Conservation (phyloP, 345 rosid species). For the Rubroshorea leprosula region DNA sequence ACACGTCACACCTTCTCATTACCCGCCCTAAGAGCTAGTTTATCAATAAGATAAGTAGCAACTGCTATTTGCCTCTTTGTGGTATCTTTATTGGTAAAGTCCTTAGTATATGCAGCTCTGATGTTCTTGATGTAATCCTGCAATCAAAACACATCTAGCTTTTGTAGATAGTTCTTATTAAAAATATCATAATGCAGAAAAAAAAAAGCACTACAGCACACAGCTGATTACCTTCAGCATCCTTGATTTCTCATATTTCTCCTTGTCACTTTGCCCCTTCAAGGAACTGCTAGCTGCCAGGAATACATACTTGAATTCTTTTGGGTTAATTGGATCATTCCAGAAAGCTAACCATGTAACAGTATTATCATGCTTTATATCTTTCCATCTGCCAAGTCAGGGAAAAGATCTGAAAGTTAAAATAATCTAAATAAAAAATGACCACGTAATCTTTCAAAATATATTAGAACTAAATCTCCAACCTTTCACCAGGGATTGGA, state of each 20-base stretch:
- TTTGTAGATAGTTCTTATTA: not conserved
- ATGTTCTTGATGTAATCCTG: conserved; percentile 76
- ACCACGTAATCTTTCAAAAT: conserved; percentile 6
- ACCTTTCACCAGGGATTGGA: conserved; percentile 96
- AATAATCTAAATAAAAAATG: conserved; percentile 18
- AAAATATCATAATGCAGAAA: not conserved
- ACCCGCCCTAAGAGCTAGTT: conserved; percentile 98
- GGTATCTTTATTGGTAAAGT: conserved; percentile 68
- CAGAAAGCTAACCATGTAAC: conserved; percentile 99
- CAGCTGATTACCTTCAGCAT: conserved; percentile 63
- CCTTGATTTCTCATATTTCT: conserved; percentile 98
- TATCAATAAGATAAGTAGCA: conserved; percentile 97
- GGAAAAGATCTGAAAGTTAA: conserved; percentile 24
- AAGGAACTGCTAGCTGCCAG: conserved; percentile 94
- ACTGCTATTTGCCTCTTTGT: conserved; percentile 81
- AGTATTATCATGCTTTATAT: conserved; percentile 89
- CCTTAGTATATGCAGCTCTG: conserved; percentile 79
- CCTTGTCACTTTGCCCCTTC: conserved; percentile 98
- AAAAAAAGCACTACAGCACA: no score
- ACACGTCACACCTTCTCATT: conserved; percentile 80
- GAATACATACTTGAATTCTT: conserved; percentile 93
- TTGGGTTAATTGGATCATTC: conserved; percentile 92
- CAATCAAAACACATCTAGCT: conserved; percentile 20
- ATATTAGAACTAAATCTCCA: conserved; percentile 7
- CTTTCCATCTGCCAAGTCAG: conserved; percentile 80